Evolutionary conservation across 2,329 filamentous ascomycete species (phyloP), one percentile per base, ranked within the genome.

Genomic region (Colletotrichum falcatum): DNA sequence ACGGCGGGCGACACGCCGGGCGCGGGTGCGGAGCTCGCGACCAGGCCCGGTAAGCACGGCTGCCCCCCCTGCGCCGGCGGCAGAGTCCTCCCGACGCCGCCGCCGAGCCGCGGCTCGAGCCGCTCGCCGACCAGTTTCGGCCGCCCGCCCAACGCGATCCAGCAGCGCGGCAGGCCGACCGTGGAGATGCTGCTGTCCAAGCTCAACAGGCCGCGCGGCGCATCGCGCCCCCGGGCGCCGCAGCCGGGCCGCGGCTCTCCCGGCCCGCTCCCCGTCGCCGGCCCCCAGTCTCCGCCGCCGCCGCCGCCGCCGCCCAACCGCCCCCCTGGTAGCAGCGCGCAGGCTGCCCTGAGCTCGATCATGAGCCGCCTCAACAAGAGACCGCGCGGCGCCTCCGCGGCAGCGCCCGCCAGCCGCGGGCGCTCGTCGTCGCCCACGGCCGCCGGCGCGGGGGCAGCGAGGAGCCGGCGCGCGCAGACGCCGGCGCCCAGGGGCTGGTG

Each of bases 331-430:
- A 20, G 68, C 66, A 42, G 73, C 71, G 33, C 7, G 42, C 69
- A 71, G 28, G 70, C 75, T 0, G 78, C 78, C 1, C 75, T 81
- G 63, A 74, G 70, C 23, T 74, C 77, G 9, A 79, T 79, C 75
- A 78, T 80, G 76, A 73, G 75, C 63, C 79, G 78, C 44, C 73
- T 81, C 14, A 78, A 81, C 66, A 76, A 77, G 5, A 75, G 79
- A 8, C 75, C 76, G 9, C 73, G 76, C 61, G 73, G 71, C 16
- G 68, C 66, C 9, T 75, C 72, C n/a, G 63, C 74, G 67, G 35
- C 64, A 67, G 14, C 65, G 71, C 12, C 70, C 0, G 35, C 44
- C 23, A 56, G 58, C 18, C 35, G 39, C 20, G 74, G 48, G 33
- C 51, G 30, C 58, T 56, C 48, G 9, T 23, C 44, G 51, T 61